Percentiles rank a stretch among this genome's conserved stretches.
These are phyloP conservation scores for Trichoderma oligosporum DNA, from an alignment of 2,329 filamentous ascomycete species.

Conservation along the genomic window DNA sequence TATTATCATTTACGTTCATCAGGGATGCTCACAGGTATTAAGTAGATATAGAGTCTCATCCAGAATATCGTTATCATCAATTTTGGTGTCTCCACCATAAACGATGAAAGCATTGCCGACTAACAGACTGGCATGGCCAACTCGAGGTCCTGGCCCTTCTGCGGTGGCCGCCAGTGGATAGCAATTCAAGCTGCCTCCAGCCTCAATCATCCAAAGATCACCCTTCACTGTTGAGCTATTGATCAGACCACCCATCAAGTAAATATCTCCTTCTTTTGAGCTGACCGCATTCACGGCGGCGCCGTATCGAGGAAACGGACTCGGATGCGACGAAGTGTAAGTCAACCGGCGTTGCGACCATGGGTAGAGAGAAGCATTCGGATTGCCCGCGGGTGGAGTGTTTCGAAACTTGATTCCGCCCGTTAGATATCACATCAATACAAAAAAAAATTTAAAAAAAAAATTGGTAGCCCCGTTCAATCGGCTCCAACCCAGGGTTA, in stretches of 20 bases:
- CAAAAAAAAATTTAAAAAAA: neutral
- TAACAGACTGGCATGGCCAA: constrained; percentile 88
- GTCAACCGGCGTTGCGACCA: constrained; percentile 90
- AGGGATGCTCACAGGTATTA: constrained; percentile 79
- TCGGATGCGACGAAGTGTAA: constrained; percentile 75
- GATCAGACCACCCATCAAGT: constrained; percentile 94
- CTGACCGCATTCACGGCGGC: constrained; percentile 89
- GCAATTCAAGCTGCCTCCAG: constrained; percentile 80
- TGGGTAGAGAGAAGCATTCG: constrained; percentile 82
- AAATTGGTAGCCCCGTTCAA: neutral
- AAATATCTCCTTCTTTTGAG: constrained; percentile 95
- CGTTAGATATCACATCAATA: constrained; percentile 1
- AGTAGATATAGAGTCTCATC: constrained; percentile 95
- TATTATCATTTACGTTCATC: neutral
- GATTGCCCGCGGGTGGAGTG: constrained; percentile 46
- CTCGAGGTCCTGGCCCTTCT: constrained; percentile 89
- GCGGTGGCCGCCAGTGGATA: constrained; percentile 88
- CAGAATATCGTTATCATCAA: constrained; percentile 84
- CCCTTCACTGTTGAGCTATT: constrained; percentile 95
- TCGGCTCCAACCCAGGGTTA: constrained; percentile 14
- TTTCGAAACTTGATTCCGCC: constrained; percentile 17
- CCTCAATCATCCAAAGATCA: constrained; percentile 96
- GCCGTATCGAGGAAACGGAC: constrained; percentile 94
- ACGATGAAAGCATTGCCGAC: constrained; percentile 99
- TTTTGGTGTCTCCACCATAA: constrained; percentile 96